phyloP scores from a whole-genome alignment of 148 eudicot genomes.

The Chenopodium quinoa region DNA sequence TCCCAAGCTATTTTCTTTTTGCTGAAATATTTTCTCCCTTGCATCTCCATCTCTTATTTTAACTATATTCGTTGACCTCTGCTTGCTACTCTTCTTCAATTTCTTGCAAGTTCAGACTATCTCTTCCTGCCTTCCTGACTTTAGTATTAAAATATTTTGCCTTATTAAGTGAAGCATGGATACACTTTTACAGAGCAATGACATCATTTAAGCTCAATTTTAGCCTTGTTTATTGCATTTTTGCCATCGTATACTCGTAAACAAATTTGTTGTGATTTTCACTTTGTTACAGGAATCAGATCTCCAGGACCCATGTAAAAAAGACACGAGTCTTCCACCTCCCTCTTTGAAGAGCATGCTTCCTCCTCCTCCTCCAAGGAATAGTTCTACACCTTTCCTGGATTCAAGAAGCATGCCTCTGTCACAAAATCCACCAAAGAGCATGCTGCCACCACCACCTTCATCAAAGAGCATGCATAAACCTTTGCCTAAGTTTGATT shows the following conservation, averaged over 20 bases:
- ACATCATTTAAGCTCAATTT: background rate
- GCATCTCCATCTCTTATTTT: background rate
- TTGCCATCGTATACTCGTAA: background rate
- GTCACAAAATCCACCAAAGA: slow-evolving; percentile 31
- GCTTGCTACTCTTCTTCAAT: background rate
- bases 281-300: slow-evolving; percentile 53
- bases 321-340: slow-evolving; percentile 34
- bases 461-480: slow-evolving; percentile 24
- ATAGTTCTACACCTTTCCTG: slow-evolving; percentile 9
- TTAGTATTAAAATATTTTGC: background rate
- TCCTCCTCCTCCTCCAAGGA: slow-evolving; percentile 30
- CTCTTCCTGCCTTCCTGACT: background rate
- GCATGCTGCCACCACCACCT: slow-evolving; percentile 15
- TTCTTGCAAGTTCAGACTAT: background rate
- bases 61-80: background rate
- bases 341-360: slow-evolving; percentile 43
- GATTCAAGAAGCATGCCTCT: slow-evolving; percentile 27
- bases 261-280: slow-evolving; percentile 30
- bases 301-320: slow-evolving; percentile 33
- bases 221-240: background rate
- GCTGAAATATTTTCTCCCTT: background rate
- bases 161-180: slow-evolving; percentile 2
- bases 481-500: slow-evolving; percentile 44
- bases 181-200: slow-evolving; percentile 3
- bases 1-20: background rate